A percentile compares a stretch with the other conserved stretches of the same genome.
Conservation (phyloP, 192 early-diverging fungal genomes). For the Coemansia sp. region DNA sequence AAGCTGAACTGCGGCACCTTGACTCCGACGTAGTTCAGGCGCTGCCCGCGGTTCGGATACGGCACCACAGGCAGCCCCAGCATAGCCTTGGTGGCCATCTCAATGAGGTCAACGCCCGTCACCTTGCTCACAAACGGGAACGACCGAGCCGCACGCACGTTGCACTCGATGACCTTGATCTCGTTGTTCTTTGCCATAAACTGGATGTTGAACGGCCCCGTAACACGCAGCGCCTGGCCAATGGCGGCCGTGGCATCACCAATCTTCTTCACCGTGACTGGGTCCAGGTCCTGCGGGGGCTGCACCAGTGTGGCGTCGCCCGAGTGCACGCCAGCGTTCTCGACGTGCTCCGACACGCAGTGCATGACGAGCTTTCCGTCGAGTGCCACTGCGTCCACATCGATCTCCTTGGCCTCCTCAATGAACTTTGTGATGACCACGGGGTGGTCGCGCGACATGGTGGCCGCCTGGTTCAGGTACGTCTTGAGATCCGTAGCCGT, state of each 20-base stretch:
- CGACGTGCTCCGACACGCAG: conserved; percentile 96
- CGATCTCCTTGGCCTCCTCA: conserved; percentile 97
- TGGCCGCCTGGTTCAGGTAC: conserved; percentile 86
- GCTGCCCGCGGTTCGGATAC: conserved; percentile 75
- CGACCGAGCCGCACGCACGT: conserved; percentile 92
- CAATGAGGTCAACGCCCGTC: conserved; percentile 88
- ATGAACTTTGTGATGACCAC: conserved; percentile 99
- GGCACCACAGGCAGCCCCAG: conserved; percentile 73
- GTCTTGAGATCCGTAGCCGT: conserved; percentile 76
- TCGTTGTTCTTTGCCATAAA: conserved; percentile 99
- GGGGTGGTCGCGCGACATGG: conserved; percentile 89
- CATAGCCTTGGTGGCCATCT: conserved; percentile 96
- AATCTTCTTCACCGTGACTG: conserved; percentile 90
- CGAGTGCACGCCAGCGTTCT: conserved; percentile 99
- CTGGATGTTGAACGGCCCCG: conserved; percentile 99
- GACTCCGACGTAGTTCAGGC: conserved; percentile 82
- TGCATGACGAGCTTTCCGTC: conserved; percentile 93
- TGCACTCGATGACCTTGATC: conserved; percentile 99
- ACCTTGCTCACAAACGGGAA: conserved; percentile 99
- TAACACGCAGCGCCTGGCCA: conserved; percentile 88
- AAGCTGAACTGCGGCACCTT: conserved; percentile 99
- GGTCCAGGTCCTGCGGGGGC: conserved; percentile 93
- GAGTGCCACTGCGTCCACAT: conserved; percentile 96
- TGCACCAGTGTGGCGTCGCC: conserved; percentile 95
- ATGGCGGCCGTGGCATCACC: conserved; percentile 90